Evolutionary conservation across 331 rosid species (phyloP), one percentile per base, ranked within the genome.

Genomic region (Cydonia oblonga): DNA sequence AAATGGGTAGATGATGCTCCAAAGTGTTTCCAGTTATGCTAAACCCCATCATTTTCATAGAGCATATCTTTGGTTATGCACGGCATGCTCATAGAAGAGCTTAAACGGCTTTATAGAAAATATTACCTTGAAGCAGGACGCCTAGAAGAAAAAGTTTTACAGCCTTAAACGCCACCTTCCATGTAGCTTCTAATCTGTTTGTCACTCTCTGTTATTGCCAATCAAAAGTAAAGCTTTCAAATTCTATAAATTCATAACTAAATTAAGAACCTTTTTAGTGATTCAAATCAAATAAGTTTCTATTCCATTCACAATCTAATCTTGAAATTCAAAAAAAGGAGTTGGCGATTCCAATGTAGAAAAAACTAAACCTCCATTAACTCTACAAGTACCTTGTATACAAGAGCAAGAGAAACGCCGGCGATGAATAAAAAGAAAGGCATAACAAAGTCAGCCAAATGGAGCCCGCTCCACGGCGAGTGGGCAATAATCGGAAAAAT

Each of bases 361-460:
- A 16, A 12, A 29, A 62, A 14, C 26, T 14, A 11, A 2, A 23
- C 46, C 64, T 25, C 33, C 16, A 26, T 25, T 1, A 65, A 78
- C 66, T 8, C 33, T 4, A 4, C 20, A 1, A 44, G 35, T 80
- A 92, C 97, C 92, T 89, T 90, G 44, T 86, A 90, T 32, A 72
- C 81, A 75, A 93, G 92, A 1, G 97, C 87, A 51, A 87, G 90
- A 24, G 98, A 89, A 58, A 89, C 75, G 66, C 97, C 97, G 58
- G 85, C 92, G 15, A 90, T 73, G 58, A 90, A 93, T 12, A 93
- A 90, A 40, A 93, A 93, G 70, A 85, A 90, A 2, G 98, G 98
- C 96, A 93, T 86, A 30, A 93, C 95, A 61, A 89, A 56, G 83
- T 93, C 98, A 2, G 98, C 98, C 78, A 93, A 79, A 65, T 68